Evolutionary conservation across 495 filamentous ascomycete species (phyloP).

Genomic region (Penicilliopsis zonata): DNA sequence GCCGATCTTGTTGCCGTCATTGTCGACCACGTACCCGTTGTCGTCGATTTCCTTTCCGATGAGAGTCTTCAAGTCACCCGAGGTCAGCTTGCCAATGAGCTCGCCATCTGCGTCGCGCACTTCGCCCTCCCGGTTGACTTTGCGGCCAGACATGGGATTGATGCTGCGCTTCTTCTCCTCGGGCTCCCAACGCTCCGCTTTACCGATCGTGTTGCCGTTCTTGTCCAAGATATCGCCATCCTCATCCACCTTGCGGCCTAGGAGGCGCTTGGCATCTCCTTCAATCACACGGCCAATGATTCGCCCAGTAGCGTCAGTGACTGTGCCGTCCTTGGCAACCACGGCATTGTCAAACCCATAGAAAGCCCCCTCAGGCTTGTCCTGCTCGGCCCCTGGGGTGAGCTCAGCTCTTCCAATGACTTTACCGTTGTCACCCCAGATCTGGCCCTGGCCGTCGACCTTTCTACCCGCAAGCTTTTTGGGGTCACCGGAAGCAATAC

Average conservation of each 20-base stretch:
- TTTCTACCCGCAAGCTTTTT: slow-evolving; percentile 60
- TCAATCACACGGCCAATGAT: slow-evolving; percentile 61
- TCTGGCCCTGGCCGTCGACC: slow-evolving; percentile 78
- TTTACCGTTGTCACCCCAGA: slow-evolving; percentile 71
- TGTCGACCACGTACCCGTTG: slow-evolving; percentile 74
- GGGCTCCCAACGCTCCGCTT: slow-evolving; percentile 57
- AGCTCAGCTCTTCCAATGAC: no score
- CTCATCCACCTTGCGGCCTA: slow-evolving; percentile 65
- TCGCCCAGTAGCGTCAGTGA: slow-evolving; percentile 55
- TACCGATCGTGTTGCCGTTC: slow-evolving; percentile 67
- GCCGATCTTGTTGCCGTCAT: slow-evolving; percentile 68
- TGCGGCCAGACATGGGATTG: slow-evolving; percentile 64
- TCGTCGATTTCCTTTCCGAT: slow-evolving; percentile 75
- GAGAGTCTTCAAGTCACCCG: slow-evolving; percentile 56
- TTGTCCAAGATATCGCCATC: slow-evolving; percentile 79
- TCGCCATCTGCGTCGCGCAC: slow-evolving; percentile 74
- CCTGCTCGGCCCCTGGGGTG: no score
- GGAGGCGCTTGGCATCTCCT: slow-evolving; percentile 61
- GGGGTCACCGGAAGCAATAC: slow-evolving; percentile 63
- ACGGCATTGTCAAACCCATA: slow-evolving; percentile 59
- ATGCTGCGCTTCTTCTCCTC: slow-evolving; percentile 55
- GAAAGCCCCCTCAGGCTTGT: slow-evolving; percentile 65
- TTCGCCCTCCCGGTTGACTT: slow-evolving; percentile 73
- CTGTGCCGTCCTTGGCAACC: slow-evolving; percentile 56
- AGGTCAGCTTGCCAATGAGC: slow-evolving; percentile 66